Evolutionary conservation across 495 filamentous ascomycete genomes (phyloP).

Genomic region (Gamarada debralockiae): DNA sequence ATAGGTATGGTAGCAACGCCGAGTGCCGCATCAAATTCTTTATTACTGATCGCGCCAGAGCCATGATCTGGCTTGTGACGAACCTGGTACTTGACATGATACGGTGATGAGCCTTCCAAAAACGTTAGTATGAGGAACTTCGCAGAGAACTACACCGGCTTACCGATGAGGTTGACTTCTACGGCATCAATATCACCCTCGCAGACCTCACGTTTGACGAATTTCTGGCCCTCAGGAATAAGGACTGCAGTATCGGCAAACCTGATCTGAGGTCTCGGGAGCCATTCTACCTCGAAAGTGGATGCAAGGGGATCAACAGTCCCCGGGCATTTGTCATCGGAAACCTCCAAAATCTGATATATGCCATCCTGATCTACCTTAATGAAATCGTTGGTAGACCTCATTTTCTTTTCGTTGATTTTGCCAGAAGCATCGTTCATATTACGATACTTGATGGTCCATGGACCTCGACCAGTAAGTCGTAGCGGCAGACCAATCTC

Average conservation of each 20-base stretch:
- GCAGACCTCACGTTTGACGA: slow-evolving; percentile 75
- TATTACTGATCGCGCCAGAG: slow-evolving; percentile 50
- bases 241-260: slow-evolving; percentile 60
- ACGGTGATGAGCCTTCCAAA: slow-evolving; percentile 67
- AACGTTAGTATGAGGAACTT: slow-evolving; percentile 16
- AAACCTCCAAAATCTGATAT: slow-evolving; percentile 74
- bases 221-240: slow-evolving; percentile 42
- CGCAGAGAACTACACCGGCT: slow-evolving; percentile 17
- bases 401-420: slow-evolving; percentile 23
- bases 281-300: slow-evolving; percentile 78
- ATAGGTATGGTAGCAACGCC: slow-evolving; percentile 70
- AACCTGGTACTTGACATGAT: slow-evolving; percentile 75
- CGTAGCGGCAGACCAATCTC: slow-evolving; percentile 72
- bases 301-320: slow-evolving; percentile 67
- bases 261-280: slow-evolving; percentile 69
- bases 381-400: slow-evolving; percentile 67
- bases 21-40: slow-evolving; percentile 67
- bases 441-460: slow-evolving; percentile 73
- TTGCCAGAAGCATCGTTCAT: slow-evolving; percentile 40
- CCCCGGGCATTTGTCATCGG: slow-evolving; percentile 76
- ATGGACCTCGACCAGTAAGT: slow-evolving; percentile 78
- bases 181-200: slow-evolving; percentile 90
- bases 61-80: slow-evolving; percentile 61
- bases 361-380: slow-evolving; percentile 60
- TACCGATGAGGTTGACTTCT: slow-evolving; percentile 74